Evolutionary conservation across 176 grass and related monocot genomes (phyloP).

Genomic region (maize (Zea mays)): DNA sequence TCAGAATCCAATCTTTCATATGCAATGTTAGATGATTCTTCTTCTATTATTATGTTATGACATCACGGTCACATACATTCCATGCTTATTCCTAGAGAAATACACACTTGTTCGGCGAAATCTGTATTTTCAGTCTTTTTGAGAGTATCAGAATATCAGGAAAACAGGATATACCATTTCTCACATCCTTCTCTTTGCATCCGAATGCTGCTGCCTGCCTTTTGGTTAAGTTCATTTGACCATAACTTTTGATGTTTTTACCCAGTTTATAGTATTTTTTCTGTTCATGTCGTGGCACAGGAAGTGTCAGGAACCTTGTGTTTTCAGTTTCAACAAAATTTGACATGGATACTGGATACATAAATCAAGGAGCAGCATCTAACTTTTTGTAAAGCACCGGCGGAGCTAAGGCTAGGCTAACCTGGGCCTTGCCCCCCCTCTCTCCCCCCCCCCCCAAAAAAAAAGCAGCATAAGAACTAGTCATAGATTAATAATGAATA

Average conservation of each 20-base stretch:
- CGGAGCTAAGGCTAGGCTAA: too few relatives aligned
- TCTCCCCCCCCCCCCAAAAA: too few relatives aligned
- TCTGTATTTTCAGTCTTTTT: background rate
- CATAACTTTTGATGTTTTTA: background rate
- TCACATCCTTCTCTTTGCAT: constrained; percentile 9
- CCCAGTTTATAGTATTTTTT: background rate
- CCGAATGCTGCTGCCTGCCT: background rate
- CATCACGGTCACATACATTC: constrained; percentile 22
- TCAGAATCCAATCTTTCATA: constrained; percentile 41
- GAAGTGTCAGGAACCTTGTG: background rate
- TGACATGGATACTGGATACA: constrained; percentile 12
- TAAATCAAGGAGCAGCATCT: background rate
- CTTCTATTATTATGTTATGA: constrained; percentile 47
- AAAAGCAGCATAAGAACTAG: too few relatives aligned
- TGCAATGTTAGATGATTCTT: constrained; percentile 35
- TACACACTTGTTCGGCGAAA: background rate
- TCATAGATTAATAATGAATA: too few relatives aligned
- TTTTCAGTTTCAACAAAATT: constrained; percentile 17
- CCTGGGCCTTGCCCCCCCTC: too few relatives aligned
- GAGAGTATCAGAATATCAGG: constrained; percentile 13
- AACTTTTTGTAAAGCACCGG: background rate
- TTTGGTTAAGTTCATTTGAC: background rate
- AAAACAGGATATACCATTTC: constrained; percentile 6
- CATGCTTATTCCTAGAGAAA: constrained; percentile 14
- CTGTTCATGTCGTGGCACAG: background rate